These are phyloP conservation scores for Paradendryphiella salina DNA, from an alignment of 2,329 filamentous ascomycete species.

Conservation along the genomic window DNA sequence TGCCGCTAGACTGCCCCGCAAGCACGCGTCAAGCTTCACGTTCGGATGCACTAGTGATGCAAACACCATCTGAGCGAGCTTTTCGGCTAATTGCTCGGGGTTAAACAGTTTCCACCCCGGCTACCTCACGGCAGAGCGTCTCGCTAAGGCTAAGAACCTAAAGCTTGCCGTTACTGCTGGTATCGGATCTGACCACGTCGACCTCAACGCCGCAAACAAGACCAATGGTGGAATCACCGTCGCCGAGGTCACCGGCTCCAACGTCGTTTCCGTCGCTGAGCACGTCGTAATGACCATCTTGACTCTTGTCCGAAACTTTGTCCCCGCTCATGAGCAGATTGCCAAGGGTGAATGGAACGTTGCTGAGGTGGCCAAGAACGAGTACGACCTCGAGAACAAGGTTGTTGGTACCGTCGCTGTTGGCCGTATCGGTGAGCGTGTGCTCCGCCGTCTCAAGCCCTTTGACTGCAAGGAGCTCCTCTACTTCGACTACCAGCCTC, in stretches of 20 bases:
- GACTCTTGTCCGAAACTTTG: slow-evolving; percentile 93
- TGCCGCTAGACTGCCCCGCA: slow-evolving; percentile 35
- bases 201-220: slow-evolving; percentile 95
- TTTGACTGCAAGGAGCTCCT: slow-evolving; percentile 99
- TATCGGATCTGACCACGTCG: slow-evolving; percentile 98
- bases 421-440: slow-evolving; percentile 96
- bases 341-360: slow-evolving; percentile 91
- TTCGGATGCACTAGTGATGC: slow-evolving; percentile 16
- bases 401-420: slow-evolving; percentile 97
- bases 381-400: slow-evolving; percentile 97
- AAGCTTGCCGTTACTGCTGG: slow-evolving; percentile 96
- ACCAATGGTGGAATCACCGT: slow-evolving; percentile 98
- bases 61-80: slow-evolving; percentile 14
- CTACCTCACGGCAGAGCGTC: slow-evolving; percentile 93
- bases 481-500: slow-evolving; percentile 99
- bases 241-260: slow-evolving; percentile 95
- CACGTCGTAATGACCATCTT: slow-evolving; percentile 99
- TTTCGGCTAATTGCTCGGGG: slow-evolving; percentile 16
- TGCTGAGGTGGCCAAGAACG: slow-evolving; percentile 93
- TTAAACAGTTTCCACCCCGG: slow-evolving; percentile 85
- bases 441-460: slow-evolving; percentile 90
- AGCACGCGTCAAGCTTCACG: slow-evolving; percentile 18
- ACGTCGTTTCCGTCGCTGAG: slow-evolving; percentile 97
- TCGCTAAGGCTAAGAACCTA: slow-evolving; percentile 97
- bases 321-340: slow-evolving; percentile 94